Evolutionary conservation across 257 asterid genomes (phyloP).

Genomic region (Gentiana macrophylla): DNA sequence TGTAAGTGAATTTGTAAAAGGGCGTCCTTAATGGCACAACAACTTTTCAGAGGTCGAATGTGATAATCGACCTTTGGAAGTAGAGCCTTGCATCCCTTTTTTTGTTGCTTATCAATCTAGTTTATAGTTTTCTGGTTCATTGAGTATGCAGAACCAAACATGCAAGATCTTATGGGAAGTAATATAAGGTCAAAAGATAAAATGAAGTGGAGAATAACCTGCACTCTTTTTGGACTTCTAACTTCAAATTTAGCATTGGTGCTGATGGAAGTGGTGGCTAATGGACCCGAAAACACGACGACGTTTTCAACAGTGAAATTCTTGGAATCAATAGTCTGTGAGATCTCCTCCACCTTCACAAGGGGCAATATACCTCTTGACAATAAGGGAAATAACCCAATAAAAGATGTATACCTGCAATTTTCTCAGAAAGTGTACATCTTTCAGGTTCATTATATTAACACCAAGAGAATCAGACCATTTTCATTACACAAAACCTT

Average conservation of each 20-base stretch:
- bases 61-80: too few relatives aligned
- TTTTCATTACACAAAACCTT: background rate
- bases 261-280: slow-evolving; percentile 58
- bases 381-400: slow-evolving; percentile 62
- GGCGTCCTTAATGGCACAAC: background rate
- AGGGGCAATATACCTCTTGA: slow-evolving; percentile 56
- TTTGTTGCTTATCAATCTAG: too few relatives aligned
- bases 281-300: slow-evolving; percentile 64
- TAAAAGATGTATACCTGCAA: slow-evolving; percentile 75
- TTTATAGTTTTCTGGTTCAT: too few relatives aligned
- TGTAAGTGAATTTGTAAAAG: background rate
- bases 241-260: slow-evolving; percentile 90
- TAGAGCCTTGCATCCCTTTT: too few relatives aligned
- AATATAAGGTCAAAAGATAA: background rate
- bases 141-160: background rate
- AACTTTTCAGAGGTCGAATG: background rate
- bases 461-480: background rate
- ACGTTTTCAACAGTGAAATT: slow-evolving; percentile 71
- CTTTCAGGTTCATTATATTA: background rate
- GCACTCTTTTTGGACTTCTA: slow-evolving; percentile 91
- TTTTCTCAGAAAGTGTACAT: background rate
- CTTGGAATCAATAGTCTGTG: slow-evolving; percentile 69
- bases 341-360: slow-evolving; percentile 75
- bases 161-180: background rate
- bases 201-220: slow-evolving; percentile 30